Percentiles rank a stretch among this genome's conserved stretches.
Conservation (phyloP, 78 protist genomes). For the Dictyostelium citrinum region DNA sequence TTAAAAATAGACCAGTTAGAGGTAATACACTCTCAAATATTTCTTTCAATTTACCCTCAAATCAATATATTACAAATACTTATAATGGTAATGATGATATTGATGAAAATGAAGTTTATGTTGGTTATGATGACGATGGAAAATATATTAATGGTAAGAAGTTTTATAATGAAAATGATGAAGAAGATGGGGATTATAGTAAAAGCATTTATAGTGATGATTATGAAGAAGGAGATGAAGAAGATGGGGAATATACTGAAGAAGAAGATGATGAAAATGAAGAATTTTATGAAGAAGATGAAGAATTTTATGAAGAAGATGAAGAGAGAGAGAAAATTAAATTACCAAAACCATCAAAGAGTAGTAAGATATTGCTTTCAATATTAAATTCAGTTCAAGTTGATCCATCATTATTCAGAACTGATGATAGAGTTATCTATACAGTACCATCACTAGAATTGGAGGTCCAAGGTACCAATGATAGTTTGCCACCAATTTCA, state of each 20-base stretch:
- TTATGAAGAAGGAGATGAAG: no score
- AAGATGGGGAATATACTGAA: not conserved
- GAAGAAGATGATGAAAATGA: not conserved
- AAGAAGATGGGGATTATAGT: not conserved
- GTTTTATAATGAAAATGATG: not conserved
- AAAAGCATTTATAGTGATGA: not conserved
- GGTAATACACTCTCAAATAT: not conserved
- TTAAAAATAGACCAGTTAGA: not conserved
- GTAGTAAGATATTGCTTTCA: not conserved
- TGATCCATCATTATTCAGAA: not conserved
- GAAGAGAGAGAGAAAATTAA: not conserved
- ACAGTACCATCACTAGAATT: not conserved
- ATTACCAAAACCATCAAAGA: not conserved
- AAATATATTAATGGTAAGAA: not conserved
- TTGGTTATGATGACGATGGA: not conserved
- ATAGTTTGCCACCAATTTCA: not conserved
- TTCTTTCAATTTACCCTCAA: not conserved
- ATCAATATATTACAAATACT: not conserved
- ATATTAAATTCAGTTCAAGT: not conserved
- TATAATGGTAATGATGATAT: not conserved
- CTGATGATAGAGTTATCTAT: not conserved
- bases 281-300: not conserved
- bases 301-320: not conserved
- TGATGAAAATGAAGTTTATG: not conserved
- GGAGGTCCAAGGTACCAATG: not conserved